phyloP scores from a whole-genome alignment of 2,329 filamentous ascomycete genomes.

The Aspergillus sp. region DNA sequence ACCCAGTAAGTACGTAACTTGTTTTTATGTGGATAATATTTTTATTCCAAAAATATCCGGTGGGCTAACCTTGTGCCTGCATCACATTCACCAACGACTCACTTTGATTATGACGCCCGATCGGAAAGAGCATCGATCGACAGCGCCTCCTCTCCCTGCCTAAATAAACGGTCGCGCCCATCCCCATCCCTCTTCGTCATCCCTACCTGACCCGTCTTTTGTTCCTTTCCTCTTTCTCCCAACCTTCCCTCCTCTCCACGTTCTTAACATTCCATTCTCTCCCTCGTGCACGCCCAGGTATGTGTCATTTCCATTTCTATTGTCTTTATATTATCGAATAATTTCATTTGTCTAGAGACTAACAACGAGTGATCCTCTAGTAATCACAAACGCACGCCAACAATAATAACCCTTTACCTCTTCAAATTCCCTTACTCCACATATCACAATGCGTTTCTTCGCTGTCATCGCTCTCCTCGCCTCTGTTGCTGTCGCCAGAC shows the following conservation, averaged over 20 bases:
- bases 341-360: too few relatives aligned
- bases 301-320: neutral
- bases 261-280: neutral
- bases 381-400: too few relatives aligned
- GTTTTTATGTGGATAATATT: too few relatives aligned
- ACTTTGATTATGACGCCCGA: neutral
- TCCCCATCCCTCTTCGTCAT: neutral
- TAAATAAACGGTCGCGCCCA: neutral
- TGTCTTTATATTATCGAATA: too few relatives aligned
- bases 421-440: neutral
- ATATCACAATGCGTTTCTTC: slow-evolving; percentile 17
- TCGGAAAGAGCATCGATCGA: neutral
- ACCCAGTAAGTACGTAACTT: too few relatives aligned
- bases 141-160: neutral
- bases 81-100: neutral
- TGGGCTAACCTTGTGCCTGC: neutral
- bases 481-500: slow-evolving; percentile 8
- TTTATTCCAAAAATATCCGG: too few relatives aligned
- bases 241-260: neutral
- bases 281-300: neutral
- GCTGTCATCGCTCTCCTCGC: slow-evolving; percentile 11
- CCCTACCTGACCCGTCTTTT: neutral
- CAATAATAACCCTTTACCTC: neutral
- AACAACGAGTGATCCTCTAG: too few relatives aligned
- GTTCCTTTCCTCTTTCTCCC: neutral